Percentiles rank a stretch among this genome's conserved stretches.
phyloP scores from a whole-genome alignment of 345 rosid species.

The Clarkia xantiana region DNA sequence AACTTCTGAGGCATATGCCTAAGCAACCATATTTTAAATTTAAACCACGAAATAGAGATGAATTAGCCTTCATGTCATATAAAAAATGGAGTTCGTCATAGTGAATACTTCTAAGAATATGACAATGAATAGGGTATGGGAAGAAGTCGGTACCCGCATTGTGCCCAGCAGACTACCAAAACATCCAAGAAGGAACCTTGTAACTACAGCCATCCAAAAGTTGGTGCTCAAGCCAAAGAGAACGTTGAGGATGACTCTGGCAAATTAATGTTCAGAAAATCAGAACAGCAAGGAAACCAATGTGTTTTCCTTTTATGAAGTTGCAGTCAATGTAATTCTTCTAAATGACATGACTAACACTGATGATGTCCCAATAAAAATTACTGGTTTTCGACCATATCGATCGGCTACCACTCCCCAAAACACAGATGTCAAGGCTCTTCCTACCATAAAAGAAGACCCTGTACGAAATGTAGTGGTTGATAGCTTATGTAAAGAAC shows the following conservation, averaged over 20 bases:
- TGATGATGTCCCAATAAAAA: slow-evolving; percentile 15
- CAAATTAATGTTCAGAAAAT: background rate
- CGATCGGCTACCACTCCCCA: slow-evolving; percentile 17
- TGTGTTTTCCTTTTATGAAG: background rate
- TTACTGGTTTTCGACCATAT: slow-evolving; percentile 15
- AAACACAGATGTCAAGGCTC: slow-evolving; percentile 15
- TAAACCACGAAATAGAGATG: background rate
- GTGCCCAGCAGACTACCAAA: slow-evolving; percentile 14
- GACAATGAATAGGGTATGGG: too few species aligned
- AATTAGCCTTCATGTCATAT: too few species aligned
- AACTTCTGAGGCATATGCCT: slow-evolving; percentile 17
- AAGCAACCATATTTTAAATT: background rate
- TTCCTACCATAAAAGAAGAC: slow-evolving; percentile 17
- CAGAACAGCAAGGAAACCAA: background rate
- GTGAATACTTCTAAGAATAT: too few species aligned
- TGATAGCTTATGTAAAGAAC: background rate
- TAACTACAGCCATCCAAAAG: slow-evolving; percentile 17
- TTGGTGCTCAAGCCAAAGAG: slow-evolving; percentile 15
- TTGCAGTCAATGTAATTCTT: background rate
- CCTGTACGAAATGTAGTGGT: slow-evolving; percentile 4
- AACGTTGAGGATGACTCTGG: slow-evolving; percentile 12
- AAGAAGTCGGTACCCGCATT: slow-evolving; percentile 9
- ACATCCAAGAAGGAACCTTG: slow-evolving; percentile 16
- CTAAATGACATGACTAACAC: slow-evolving; percentile 7
- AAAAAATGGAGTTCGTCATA: too few species aligned